phyloP scores from a whole-genome alignment of 2,329 filamentous ascomycete species.

The Pseudocercospora fijiensis region DNA sequence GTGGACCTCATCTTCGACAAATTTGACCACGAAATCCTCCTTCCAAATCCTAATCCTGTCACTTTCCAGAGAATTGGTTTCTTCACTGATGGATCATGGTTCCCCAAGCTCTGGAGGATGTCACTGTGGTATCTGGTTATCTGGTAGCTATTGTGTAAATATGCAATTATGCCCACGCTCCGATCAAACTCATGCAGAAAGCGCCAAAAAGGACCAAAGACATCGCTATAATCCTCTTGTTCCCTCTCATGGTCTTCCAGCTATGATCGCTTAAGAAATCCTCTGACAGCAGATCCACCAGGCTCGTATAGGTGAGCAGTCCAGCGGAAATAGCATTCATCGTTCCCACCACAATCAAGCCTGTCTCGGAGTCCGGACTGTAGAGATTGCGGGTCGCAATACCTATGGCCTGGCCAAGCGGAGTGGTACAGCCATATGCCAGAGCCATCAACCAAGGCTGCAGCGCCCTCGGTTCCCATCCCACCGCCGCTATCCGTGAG shows the following conservation, averaged over 20 bases:
- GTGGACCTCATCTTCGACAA: too few species aligned
- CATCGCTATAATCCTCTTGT: slow-evolving; percentile 59
- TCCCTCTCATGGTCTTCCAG: slow-evolving; percentile 57
- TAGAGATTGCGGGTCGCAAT: slow-evolving; percentile 46
- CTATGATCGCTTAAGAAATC: slow-evolving; percentile 60
- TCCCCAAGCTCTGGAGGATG: background rate
- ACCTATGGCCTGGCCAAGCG: slow-evolving; percentile 47
- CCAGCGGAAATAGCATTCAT: slow-evolving; percentile 51
- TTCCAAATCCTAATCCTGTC: slow-evolving; percentile 1
- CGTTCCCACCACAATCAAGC: slow-evolving; percentile 46
- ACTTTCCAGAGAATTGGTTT: too few species aligned
- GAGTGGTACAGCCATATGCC: slow-evolving; percentile 56
- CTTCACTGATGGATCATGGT: too few species aligned
- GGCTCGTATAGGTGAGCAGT: slow-evolving; percentile 47
- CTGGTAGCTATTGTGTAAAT: background rate
- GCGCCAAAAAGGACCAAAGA: slow-evolving; percentile 58
- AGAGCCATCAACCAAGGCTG: slow-evolving; percentile 69
- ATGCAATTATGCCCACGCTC: slow-evolving; percentile 56
- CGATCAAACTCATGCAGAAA: slow-evolving; percentile 62
- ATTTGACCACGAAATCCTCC: background rate
- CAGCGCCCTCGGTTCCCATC: slow-evolving; percentile 51
- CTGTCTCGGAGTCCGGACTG: slow-evolving; percentile 45
- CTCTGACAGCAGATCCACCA: slow-evolving; percentile 49
- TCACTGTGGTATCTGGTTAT: background rate
- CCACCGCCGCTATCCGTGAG: slow-evolving; percentile 64